Evolutionary conservation across 257 asterid genomes (phyloP).

Genomic region (Solanum rostratum): DNA sequence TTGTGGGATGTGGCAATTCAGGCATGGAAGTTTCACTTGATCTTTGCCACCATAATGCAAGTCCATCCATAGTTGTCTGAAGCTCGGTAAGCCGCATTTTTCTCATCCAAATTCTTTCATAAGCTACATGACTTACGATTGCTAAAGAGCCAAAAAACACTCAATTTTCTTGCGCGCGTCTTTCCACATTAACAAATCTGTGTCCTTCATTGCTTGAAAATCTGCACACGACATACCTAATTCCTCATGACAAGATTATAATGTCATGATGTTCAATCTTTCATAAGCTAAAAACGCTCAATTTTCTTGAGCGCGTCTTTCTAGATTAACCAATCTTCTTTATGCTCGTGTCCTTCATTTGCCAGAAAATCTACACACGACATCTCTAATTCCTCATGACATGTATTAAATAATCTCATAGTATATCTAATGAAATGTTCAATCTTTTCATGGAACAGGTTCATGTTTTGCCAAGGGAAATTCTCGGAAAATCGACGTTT

Average conservation of each 20-base stretch:
- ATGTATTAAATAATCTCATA: neutral
- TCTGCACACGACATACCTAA: too few species aligned
- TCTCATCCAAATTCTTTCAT: neutral
- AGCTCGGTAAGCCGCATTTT: conserved; percentile 41
- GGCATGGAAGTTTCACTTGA: conserved; percentile 94
- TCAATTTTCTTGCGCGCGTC: too few species aligned
- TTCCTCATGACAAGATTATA: too few species aligned
- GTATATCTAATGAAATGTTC: neutral
- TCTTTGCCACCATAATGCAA: conserved; percentile 60
- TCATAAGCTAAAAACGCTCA: too few species aligned
- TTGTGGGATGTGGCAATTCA: conserved; percentile 91
- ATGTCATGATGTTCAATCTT: too few species aligned
- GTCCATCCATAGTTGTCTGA: conserved; percentile 72
- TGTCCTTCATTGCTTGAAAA: too few species aligned
- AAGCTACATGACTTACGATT: neutral
- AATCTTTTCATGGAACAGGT: conserved; percentile 24
- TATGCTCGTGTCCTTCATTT: neutral
- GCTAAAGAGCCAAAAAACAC: neutral
- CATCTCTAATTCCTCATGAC: neutral
- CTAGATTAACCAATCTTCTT: neutral
- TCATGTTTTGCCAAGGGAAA: conserved; percentile 85
- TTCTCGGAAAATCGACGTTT: conserved; percentile 63
- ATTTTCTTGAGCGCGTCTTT: neutral
- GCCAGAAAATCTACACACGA: neutral
- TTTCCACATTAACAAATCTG: too few species aligned